Evolutionary conservation across 805 yeast genomes (phyloP).

Genomic region (Candida sithepensis): DNA sequence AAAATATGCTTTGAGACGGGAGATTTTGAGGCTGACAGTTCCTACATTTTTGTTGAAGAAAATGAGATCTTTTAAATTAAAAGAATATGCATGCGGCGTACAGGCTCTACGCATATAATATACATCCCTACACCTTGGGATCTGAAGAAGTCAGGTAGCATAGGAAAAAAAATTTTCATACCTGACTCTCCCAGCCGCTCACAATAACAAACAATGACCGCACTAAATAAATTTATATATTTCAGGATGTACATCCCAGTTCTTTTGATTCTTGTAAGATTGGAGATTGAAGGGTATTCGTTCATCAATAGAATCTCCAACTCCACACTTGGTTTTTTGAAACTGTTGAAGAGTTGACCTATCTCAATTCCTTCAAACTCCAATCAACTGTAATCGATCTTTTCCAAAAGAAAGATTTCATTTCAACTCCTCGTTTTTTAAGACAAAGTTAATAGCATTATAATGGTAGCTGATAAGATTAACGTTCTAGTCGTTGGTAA

Average conservation of each 20-base stretch:
- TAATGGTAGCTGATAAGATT: constrained; percentile 18
- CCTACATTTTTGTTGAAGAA: no score
- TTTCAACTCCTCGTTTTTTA: no score
- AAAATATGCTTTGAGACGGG: no score
- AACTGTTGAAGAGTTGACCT: background rate
- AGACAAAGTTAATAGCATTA: background rate
- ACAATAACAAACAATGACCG: background rate
- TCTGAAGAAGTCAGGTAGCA: constrained; percentile 2
- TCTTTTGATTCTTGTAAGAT: background rate
- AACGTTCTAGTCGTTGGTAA: constrained; percentile 87
- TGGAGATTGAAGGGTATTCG: background rate
- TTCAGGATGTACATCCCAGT: background rate
- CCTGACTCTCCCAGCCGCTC: background rate
- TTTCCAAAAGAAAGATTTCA: background rate
- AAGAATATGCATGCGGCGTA: no score
- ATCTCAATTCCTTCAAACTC: background rate
- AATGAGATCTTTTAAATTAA: no score
- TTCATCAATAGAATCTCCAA: background rate
- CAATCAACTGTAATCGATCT: background rate
- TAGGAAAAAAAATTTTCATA: background rate
- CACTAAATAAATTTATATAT: background rate
- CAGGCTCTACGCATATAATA: no score
- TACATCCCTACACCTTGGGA: background rate
- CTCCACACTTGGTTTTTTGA: background rate
- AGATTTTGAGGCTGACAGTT: no score